Percentiles rank a stretch among this genome's conserved stretches.
Evolutionary conservation across 2,329 filamentous ascomycete genomes (phyloP).

Genomic region (Penicillium sclerotiorum): DNA sequence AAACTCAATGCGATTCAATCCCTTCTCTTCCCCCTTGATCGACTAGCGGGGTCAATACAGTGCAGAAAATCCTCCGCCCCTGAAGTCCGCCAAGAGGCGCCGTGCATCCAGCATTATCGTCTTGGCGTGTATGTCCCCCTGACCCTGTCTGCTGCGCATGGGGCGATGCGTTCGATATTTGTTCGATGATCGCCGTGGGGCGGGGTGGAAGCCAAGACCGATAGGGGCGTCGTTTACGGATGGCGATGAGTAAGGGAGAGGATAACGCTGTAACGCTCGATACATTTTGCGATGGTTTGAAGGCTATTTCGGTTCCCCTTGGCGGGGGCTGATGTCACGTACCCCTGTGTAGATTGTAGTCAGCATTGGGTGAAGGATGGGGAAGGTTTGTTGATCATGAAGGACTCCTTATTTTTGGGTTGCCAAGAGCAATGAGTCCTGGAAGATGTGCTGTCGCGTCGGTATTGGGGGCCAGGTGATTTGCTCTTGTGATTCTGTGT

Average conservation of each 20-base stretch:
- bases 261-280: too few species aligned
- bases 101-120: slow-evolving; percentile 36
- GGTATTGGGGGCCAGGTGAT: too few species aligned
- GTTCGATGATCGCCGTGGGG: not conserved
- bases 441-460: too few species aligned
- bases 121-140: slow-evolving; percentile 17
- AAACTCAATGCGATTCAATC: not conserved
- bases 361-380: too few species aligned
- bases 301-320: too few species aligned
- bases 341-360: too few species aligned
- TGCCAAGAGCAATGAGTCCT: too few species aligned
- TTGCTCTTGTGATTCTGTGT: too few species aligned
- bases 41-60: not conserved
- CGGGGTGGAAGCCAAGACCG: not conserved
- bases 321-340: too few species aligned
- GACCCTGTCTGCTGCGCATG: slow-evolving; percentile 2
- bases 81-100: slow-evolving; percentile 27
- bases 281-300: too few species aligned
- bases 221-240: not conserved
- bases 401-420: too few species aligned
- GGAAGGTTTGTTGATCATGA: too few species aligned
- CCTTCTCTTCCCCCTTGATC: slow-evolving; percentile 5
- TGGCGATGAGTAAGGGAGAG: not conserved
- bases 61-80: not conserved
- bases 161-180: not conserved